Evolutionary conservation across 208 protist species (phyloP).

Genomic region (Leishmania guyanensis): DNA sequence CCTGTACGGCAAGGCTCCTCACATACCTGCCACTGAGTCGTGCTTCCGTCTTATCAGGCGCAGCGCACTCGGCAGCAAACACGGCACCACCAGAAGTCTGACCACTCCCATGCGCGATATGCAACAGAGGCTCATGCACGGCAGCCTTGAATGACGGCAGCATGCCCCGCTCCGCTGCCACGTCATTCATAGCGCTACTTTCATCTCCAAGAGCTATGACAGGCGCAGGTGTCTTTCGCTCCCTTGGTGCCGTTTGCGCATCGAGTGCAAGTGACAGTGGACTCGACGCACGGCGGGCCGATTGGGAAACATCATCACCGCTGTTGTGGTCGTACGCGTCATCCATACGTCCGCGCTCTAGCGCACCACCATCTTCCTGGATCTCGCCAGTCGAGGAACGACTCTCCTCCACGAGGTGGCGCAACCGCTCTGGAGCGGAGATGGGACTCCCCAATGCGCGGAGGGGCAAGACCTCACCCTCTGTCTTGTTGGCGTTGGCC

Average conservation of each 20-base stretch:
- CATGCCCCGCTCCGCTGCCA: background rate
- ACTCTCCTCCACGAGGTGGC: constrained; percentile 12
- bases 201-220: background rate
- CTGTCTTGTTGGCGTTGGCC: background rate
- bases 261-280: background rate
- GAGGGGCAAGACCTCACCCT: background rate
- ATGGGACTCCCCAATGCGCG: too few species aligned
- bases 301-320: background rate
- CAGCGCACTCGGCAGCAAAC: too few species aligned
- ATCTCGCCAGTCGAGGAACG: background rate
- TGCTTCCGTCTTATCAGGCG: too few species aligned
- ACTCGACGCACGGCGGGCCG: background rate
- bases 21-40: background rate
- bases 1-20: background rate
- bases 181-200: background rate
- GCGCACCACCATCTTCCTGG: constrained; percentile 8
- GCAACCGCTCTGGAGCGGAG: constrained; percentile 14
- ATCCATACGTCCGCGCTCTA: constrained; percentile 3
- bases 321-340: background rate
- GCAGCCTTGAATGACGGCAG: background rate
- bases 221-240: background rate
- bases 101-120: background rate
- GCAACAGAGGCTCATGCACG: background rate
- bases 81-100: background rate
- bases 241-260: background rate